Percentiles rank a stretch among this genome's conserved stretches.
Conservation (phyloP, 352 stramenopile species). For the Pythium scleroteichum region DNA sequence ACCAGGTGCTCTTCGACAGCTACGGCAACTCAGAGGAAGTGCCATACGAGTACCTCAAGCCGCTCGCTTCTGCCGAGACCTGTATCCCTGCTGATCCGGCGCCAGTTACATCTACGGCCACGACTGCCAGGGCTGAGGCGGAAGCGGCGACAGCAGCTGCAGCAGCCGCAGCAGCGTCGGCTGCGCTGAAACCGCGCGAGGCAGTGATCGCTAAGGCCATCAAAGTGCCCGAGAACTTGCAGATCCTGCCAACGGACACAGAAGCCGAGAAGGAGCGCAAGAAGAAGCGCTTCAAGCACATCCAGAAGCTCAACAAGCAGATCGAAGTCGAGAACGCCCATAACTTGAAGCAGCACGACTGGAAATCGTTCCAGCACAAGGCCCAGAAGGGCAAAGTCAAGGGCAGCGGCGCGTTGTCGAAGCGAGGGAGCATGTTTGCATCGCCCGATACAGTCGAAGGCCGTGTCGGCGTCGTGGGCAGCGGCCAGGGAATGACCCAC, state of each 20-base stretch:
- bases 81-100: background rate
- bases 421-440: constrained; percentile 89
- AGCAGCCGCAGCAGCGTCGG: constrained; percentile 3
- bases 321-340: constrained; percentile 84
- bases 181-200: constrained; percentile 25
- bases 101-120: background rate
- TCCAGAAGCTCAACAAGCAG: constrained; percentile 87
- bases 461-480: constrained; percentile 87
- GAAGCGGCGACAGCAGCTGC: constrained; percentile 5
- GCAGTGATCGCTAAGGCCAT: constrained; percentile 65
- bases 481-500: constrained; percentile 85
- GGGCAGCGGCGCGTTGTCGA: constrained; percentile 73
- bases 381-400: constrained; percentile 70
- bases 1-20: constrained; percentile 84
- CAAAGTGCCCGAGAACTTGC: constrained; percentile 85
- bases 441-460: constrained; percentile 81
- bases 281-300: constrained; percentile 75
- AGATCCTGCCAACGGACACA: constrained; percentile 79
- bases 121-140: constrained; percentile 5
- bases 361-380: constrained; percentile 86
- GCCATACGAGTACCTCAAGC: constrained; percentile 84
- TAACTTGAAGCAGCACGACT: constrained; percentile 85
- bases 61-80: background rate
- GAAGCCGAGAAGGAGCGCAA: constrained; percentile 88
- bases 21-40: constrained; percentile 92